A percentile compares a stretch with the other conserved stretches of the same genome.
phyloP scores from a whole-genome alignment of 1,284 basidiomycete species.

The Mycosarcoma maydis region DNA sequence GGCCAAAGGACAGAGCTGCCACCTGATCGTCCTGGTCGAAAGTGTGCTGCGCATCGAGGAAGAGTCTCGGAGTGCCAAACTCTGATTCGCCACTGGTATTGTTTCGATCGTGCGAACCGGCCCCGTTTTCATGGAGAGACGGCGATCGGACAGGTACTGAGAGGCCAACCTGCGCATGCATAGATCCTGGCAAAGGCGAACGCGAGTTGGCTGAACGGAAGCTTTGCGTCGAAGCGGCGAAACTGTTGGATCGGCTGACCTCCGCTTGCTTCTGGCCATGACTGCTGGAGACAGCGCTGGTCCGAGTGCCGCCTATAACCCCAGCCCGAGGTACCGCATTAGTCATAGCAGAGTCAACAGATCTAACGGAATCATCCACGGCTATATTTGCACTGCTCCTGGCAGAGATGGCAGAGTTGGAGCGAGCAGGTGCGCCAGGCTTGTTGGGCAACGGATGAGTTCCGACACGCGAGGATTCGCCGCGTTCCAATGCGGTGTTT shows the following conservation, averaged over 20 bases:
- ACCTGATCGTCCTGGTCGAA: conserved; percentile 15
- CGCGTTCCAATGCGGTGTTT: conserved; percentile 7
- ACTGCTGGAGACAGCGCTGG: background rate
- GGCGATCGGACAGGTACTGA: conserved; percentile 20
- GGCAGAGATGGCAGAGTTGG: conserved; percentile 25
- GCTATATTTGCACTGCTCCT: conserved; percentile 12
- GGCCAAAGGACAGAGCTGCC: conserved; percentile 6
- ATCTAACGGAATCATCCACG: conserved; percentile 23
- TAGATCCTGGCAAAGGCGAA: conserved; percentile 19
- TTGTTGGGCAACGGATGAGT: conserved; percentile 44
- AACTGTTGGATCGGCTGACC: conserved; percentile 41
- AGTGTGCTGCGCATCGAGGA: conserved; percentile 38
- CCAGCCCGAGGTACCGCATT: conserved; percentile 15
- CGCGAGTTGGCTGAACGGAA: conserved; percentile 39
- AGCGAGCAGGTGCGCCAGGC: conserved; percentile 22
- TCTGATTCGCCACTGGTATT: conserved; percentile 29
- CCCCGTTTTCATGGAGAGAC: conserved; percentile 12
- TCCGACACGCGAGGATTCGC: conserved; percentile 15
- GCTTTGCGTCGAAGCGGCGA: conserved; percentile 33
- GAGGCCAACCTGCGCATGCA: conserved; percentile 6
- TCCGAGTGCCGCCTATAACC: conserved; percentile 24
- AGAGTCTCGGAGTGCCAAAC: conserved; percentile 38
- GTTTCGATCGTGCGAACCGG: conserved; percentile 11
- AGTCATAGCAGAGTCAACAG: conserved; percentile 25
- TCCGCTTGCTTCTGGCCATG: conserved; percentile 13